Evolutionary conservation across 2,329 filamentous ascomycete genomes (phyloP), one percentile per base, ranked within the genome.

Genomic region (Huntiella omanensis): DNA sequence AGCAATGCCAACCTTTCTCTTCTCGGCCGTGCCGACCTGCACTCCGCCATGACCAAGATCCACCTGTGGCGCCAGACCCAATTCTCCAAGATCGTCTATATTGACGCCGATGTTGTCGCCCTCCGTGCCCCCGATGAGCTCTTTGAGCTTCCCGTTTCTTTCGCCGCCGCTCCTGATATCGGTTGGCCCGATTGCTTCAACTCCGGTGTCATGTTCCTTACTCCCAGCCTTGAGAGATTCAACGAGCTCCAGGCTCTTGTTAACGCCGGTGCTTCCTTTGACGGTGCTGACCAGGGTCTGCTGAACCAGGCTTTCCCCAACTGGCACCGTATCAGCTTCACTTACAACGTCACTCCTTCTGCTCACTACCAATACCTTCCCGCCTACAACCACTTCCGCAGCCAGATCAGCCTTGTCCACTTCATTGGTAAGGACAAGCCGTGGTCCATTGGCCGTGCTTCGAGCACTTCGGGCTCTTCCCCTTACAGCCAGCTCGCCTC

Each of bases 101-200:
- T 98, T 52, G 91, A 98, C 59, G 83, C 87, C 51, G 91, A 98
- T 57, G 75, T 94, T 36, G 81, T 98, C n/a, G 83, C 84, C 28
- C 73, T 94, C 52, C 73, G 86, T 54, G 85, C 87, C 33, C 83
- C 88, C 3, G 88, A 98, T 56, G 91, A 98, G 69, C 76, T 98
- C 47, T 92, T 98, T 58, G 71, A 78, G 48, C 59, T 77, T 17
- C 56, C 65, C 4, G 64, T 74, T 41, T 57, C 68, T 46, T 79
- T 80, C 58, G 71, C 75, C 36, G 77, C 91, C 2, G 86, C 83
- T 8, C 87, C 91, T 32, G 91, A 98, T 61, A 86, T 96, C 55
- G 91, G 91, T 54, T 98, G 91, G 91, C 91, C 91, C 33, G 91
- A 98, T 64, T 74, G 87, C 51, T 96, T 96, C 75, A 98, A 98